Percentiles rank a stretch among this genome's conserved stretches.
Evolutionary conservation across 768 basidiomycete genomes (phyloP).

Genomic region (Rhodotorula toruloides): DNA sequence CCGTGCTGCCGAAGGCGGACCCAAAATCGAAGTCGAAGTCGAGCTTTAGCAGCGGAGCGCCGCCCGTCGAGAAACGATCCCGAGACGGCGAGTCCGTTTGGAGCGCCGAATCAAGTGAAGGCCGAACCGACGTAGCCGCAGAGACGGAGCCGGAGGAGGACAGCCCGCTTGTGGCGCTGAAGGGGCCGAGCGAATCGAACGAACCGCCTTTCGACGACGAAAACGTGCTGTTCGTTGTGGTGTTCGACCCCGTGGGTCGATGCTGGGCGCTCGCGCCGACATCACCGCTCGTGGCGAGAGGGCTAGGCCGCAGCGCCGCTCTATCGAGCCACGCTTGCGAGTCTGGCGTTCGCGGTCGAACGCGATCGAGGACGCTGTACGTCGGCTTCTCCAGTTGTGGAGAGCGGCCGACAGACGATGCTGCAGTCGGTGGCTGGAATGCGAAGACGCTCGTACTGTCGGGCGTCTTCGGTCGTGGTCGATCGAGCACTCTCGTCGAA

Average conservation of each 20-base stretch:
- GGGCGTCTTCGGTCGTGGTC: conserved; percentile 25
- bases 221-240: neutral
- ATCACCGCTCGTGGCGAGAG: too few species aligned
- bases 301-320: too few species aligned
- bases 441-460: conserved; percentile 14
- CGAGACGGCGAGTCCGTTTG: neutral
- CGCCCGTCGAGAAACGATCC: too few species aligned
- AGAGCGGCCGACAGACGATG: too few species aligned
- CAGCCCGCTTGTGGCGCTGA: neutral
- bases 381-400: too few species aligned
- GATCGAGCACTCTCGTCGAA: conserved; percentile 13
- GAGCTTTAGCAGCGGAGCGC: conserved; percentile 23
- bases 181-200: conserved; percentile 14
- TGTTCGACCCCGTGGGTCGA: neutral
- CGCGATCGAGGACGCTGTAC: too few species aligned
- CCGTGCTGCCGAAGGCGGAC: conserved; percentile 20
- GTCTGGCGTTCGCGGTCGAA: too few species aligned
- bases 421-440: neutral
- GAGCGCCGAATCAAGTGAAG: conserved; percentile 7
- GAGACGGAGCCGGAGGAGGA: neutral
- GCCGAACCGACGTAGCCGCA: neutral
- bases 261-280: too few species aligned
- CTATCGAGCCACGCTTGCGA: too few species aligned
- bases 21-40: conserved; percentile 29
- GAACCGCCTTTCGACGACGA: conserved; percentile 13